Evolutionary conservation across 192 early-diverging fungal species (phyloP).

Genomic region (Mortierella antarctica): DNA sequence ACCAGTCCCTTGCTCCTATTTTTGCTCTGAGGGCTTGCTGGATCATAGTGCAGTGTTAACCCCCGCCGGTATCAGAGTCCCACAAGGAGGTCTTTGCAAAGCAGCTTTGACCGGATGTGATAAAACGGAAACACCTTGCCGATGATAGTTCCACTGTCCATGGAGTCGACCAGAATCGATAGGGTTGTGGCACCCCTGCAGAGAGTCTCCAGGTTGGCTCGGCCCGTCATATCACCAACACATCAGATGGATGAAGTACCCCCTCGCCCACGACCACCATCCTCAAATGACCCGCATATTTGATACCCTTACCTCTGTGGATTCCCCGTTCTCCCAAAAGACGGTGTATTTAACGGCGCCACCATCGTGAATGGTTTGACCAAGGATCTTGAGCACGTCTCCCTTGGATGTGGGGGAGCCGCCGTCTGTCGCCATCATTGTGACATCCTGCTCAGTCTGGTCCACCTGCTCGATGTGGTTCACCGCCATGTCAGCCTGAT

Average conservation of each 20-base stretch:
- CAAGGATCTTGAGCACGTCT: constrained; percentile 42
- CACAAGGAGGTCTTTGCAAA: background rate
- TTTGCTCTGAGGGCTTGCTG: constrained; percentile 10
- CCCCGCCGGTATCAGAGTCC: constrained; percentile 14
- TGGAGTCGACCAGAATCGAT: too few relatives aligned
- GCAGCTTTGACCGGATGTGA: too few relatives aligned
- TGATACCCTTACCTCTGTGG: constrained; percentile 47
- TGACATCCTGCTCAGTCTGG: background rate
- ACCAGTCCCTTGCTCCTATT: constrained; percentile 42
- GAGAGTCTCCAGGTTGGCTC: too few relatives aligned
- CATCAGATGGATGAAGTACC: too few relatives aligned
- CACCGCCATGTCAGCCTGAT: constrained; percentile 12
- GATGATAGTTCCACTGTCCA: too few relatives aligned
- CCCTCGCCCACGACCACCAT: too few relatives aligned
- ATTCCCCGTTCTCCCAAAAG: constrained; percentile 51
- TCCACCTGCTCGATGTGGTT: background rate
- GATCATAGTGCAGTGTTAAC: constrained; percentile 9
- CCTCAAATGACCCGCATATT: too few relatives aligned
- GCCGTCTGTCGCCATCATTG: background rate
- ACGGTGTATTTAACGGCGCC: constrained; percentile 53
- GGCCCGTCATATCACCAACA: too few relatives aligned
- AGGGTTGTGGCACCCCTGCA: too few relatives aligned
- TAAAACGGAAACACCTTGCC: too few relatives aligned
- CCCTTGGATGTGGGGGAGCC: constrained; percentile 14
- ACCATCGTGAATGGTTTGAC: constrained; percentile 41